These are phyloP conservation scores for Mucor piriformis DNA, from an alignment of 371 early-diverging fungal genomes.

Conservation along the genomic window DNA sequence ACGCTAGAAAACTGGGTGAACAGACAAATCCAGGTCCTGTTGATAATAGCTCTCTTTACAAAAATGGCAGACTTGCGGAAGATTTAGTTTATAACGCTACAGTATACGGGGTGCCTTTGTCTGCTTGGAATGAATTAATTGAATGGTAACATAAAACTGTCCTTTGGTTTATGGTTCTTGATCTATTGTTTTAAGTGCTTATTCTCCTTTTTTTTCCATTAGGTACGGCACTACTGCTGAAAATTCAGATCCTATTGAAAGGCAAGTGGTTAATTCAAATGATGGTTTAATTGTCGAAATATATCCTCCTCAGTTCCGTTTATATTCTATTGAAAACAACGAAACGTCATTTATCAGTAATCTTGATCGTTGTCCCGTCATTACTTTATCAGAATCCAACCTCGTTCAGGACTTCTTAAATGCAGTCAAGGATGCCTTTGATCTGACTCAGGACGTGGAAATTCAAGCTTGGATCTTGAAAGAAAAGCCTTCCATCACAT, in stretches of 20 bases:
- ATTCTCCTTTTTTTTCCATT: neutral
- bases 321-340: constrained; percentile 16
- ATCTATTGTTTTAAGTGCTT: neutral
- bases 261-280: neutral
- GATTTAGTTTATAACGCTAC: constrained; percentile 2
- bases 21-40: constrained; percentile 24
- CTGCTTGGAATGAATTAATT: constrained; percentile 24
- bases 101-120: constrained; percentile 23
- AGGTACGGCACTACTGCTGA: constrained; percentile 17
- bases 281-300: constrained; percentile 14
- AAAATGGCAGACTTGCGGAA: constrained; percentile 14
- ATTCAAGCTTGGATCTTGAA: constrained; percentile 24
- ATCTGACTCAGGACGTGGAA: constrained; percentile 15
- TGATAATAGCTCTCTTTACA: constrained; percentile 15
- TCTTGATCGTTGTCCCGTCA: constrained; percentile 7
- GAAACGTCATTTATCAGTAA: neutral
- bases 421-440: constrained; percentile 15
- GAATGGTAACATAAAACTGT: constrained; percentile 19
- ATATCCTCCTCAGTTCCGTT: constrained; percentile 27
- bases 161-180: neutral
- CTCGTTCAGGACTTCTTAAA: constrained; percentile 1
- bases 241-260: constrained; percentile 12
- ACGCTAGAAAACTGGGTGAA: constrained; percentile 11
- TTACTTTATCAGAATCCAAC: constrained; percentile 14
- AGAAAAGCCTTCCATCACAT: neutral